Conservation (phyloP, 2,329 filamentous ascomycete genomes). For the Aspergillus latus region DNA sequence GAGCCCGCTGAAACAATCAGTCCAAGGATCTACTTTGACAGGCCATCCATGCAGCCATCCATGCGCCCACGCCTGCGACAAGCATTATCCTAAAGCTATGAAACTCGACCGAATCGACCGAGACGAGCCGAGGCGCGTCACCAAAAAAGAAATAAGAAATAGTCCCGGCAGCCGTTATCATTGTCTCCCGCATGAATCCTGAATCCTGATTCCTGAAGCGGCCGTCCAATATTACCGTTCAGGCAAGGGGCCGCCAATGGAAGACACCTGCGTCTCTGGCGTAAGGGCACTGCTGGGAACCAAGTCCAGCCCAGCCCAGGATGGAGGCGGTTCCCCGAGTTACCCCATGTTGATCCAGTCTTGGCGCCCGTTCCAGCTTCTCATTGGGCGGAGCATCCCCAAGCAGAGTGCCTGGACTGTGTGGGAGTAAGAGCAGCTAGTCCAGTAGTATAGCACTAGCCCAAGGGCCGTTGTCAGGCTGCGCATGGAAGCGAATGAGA, state of each 20-base stretch:
- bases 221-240: no score
- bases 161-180: background rate
- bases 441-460: background rate
- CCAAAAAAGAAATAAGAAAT: background rate
- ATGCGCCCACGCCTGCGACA: background rate
- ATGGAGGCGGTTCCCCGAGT: constrained; percentile 15
- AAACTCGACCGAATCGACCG: background rate
- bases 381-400: constrained; percentile 9
- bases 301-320: background rate
- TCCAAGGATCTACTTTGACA: constrained; percentile 1
- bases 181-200: background rate
- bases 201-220: background rate
- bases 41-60: background rate
- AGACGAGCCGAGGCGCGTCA: constrained; percentile 9
- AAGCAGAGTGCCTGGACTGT: background rate
- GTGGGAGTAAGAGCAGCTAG: constrained; percentile 7
- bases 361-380: constrained; percentile 6
- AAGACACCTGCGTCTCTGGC: background rate
- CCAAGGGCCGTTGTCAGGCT: background rate
- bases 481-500: no score
- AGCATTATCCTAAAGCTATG: background rate
- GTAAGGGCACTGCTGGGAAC: background rate
- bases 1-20: background rate
- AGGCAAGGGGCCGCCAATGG: background rate
- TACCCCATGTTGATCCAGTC: constrained; percentile 19